These are phyloP conservation scores for Withania somnifera DNA, from an alignment of 305 asterid genomes.

Conservation along the genomic window DNA sequence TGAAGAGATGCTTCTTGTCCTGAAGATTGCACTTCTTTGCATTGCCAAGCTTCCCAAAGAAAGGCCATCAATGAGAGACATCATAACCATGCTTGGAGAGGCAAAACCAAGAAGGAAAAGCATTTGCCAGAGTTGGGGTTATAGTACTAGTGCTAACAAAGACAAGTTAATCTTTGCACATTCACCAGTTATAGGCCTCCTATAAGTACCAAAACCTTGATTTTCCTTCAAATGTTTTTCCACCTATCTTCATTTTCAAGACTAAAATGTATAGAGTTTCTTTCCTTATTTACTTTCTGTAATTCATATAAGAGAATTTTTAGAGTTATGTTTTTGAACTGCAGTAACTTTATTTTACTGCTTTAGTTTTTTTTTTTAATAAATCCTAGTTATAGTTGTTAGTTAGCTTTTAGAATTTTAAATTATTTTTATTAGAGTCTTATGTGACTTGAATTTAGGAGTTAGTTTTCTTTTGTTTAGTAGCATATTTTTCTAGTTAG, in stretches of 20 bases:
- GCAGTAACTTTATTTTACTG: too few species aligned
- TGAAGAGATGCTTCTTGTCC: conserved; percentile 76
- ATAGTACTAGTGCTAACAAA: conserved; percentile 24
- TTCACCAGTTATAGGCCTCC: conserved; percentile 70
- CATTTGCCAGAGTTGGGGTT: conserved; percentile 54
- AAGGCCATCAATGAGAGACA: conserved; percentile 74
- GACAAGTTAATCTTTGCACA: conserved; percentile 57
- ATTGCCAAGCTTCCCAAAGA: conserved; percentile 70
- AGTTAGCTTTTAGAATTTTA: too few species aligned
- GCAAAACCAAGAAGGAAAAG: conserved; percentile 83
- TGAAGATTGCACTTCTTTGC: conserved; percentile 64
- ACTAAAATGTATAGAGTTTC: background rate
- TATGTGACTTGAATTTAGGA: too few species aligned
- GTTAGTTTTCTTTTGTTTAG: too few species aligned
- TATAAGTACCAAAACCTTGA: conserved; percentile 17
- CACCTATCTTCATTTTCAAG: background rate
- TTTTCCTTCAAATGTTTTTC: background rate
- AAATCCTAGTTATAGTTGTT: too few species aligned
- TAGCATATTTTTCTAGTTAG: too few species aligned
- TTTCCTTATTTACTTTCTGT: background rate
- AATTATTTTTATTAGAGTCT: too few species aligned
- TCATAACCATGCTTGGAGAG: conserved; percentile 71
- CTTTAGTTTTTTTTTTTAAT: too few species aligned
- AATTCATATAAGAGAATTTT: background rate
- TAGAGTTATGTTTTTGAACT: too few species aligned